phyloP scores from a whole-genome alignment of 352 stramenopile species.

The Phytophthora aleatoria region DNA sequence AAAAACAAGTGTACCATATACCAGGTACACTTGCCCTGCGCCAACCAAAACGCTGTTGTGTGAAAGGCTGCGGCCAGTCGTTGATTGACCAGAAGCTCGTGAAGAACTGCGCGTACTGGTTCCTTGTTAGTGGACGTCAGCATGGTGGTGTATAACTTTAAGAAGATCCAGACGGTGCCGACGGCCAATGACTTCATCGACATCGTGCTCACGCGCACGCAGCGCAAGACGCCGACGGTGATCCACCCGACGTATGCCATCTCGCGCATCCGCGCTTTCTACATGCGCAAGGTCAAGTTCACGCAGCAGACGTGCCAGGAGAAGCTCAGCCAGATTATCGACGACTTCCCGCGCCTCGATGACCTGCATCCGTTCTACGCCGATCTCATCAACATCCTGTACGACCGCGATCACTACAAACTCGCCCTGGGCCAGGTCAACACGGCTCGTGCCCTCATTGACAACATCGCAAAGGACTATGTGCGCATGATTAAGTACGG shows the following conservation, averaged over 20 bases:
- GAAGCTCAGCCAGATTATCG: constrained; percentile 97
- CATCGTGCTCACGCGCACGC: constrained; percentile 99
- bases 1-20: constrained; percentile 1
- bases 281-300: constrained; percentile 99
- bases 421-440: constrained; percentile 99
- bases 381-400: constrained; percentile 99
- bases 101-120: background rate
- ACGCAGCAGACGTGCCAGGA: constrained; percentile 99
- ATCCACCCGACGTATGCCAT: constrained; percentile 98
- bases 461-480: constrained; percentile 98
- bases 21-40: constrained; percentile 13
- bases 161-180: constrained; percentile 98
- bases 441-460: constrained; percentile 97
- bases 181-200: constrained; percentile 98
- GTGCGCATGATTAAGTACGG: constrained; percentile 99
- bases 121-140: background rate
- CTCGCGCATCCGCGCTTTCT: constrained; percentile 94
- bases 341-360: constrained; percentile 99
- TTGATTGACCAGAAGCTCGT: constrained; percentile 9
- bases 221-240: constrained; percentile 99
- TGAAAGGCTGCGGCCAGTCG: constrained; percentile 16
- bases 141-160: constrained; percentile 99
- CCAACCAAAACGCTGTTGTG: constrained; percentile 20
- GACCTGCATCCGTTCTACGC: constrained; percentile 99
- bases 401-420: constrained; percentile 99